Evolutionary conservation across 352 stramenopile species (phyloP).

Genomic region (Lagenidium sp.): DNA sequence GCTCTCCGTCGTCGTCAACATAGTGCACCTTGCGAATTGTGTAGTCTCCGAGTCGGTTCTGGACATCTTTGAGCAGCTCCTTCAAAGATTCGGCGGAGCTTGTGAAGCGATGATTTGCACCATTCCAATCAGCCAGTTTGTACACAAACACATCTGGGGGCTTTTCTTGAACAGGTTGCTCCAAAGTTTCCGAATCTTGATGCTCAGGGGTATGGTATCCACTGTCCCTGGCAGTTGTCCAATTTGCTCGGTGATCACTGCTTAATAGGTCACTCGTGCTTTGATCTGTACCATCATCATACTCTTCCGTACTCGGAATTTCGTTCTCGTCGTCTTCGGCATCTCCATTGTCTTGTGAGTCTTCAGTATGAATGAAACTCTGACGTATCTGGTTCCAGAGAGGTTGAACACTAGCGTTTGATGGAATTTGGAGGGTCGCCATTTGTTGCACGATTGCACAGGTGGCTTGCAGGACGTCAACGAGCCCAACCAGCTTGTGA

Average conservation of each 20-base stretch:
- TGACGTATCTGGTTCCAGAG: slow-evolving; percentile 71
- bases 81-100: slow-evolving; percentile 70
- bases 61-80: slow-evolving; percentile 59
- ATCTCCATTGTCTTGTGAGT: slow-evolving; percentile 24
- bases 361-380: slow-evolving; percentile 30
- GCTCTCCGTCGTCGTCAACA: slow-evolving; percentile 76
- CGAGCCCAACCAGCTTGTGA: slow-evolving; percentile 89
- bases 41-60: slow-evolving; percentile 61
- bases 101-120: slow-evolving; percentile 80
- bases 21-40: slow-evolving; percentile 74
- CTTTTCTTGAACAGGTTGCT: slow-evolving; percentile 15
- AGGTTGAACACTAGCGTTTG: slow-evolving; percentile 59
- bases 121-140: slow-evolving; percentile 76
- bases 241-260: slow-evolving; percentile 4
- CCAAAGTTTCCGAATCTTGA: slow-evolving; percentile 10
- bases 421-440: slow-evolving; percentile 57
- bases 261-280: slow-evolving; percentile 2
- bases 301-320: slow-evolving; percentile 13
- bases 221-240: slow-evolving; percentile 2
- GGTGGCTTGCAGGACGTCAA: slow-evolving; percentile 95
- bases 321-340: slow-evolving; percentile 23
- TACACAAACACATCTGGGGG: slow-evolving; percentile 62
- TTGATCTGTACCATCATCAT: neutral
- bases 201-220: slow-evolving; percentile 2
- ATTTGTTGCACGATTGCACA: slow-evolving; percentile 82